Conservation (phyloP, 1,284 basidiomycete genomes). For the Boletus sp. region DNA sequence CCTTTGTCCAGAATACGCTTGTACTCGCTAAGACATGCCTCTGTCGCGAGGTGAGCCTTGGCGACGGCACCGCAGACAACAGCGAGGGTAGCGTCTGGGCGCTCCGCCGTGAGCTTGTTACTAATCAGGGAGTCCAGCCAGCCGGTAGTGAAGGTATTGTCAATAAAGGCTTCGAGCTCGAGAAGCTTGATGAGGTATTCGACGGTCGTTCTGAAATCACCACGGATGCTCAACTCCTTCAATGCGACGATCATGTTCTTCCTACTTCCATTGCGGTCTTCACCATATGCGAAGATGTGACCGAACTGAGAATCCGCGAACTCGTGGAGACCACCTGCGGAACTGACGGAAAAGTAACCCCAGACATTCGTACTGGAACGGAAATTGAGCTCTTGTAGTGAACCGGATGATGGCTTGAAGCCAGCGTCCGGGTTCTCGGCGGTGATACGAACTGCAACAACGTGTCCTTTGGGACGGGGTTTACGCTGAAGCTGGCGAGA, state of each 20-base stretch:
- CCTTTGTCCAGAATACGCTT: slow-evolving; percentile 97
- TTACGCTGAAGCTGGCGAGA: slow-evolving; percentile 89
- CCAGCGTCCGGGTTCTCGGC: slow-evolving; percentile 99
- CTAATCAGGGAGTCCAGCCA: slow-evolving; percentile 99
- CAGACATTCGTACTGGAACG: slow-evolving; percentile 98
- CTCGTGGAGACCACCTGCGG: slow-evolving; percentile 96
- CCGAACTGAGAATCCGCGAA: slow-evolving; percentile 99
- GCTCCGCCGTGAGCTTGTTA: slow-evolving; percentile 94
- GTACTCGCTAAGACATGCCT: slow-evolving; percentile 91
- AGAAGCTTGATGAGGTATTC: slow-evolving; percentile 98
- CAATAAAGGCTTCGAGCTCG: slow-evolving; percentile 95
- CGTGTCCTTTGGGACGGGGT: slow-evolving; percentile 96
- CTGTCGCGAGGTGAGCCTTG: slow-evolving; percentile 90
- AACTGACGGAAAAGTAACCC: slow-evolving; percentile 99
- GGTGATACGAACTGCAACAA: slow-evolving; percentile 98
- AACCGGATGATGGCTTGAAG: slow-evolving; percentile 99
- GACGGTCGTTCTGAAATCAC: slow-evolving; percentile 98
- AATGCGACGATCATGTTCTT: slow-evolving; percentile 99
- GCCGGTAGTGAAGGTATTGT: slow-evolving; percentile 97
- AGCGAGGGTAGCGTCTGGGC: slow-evolving; percentile 89
- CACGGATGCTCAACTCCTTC: slow-evolving; percentile 98
- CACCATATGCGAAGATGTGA: slow-evolving; percentile 98
- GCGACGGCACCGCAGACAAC: slow-evolving; percentile 98
- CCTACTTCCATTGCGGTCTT: slow-evolving; percentile 91
- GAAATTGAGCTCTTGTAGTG: slow-evolving; percentile 98